phyloP scores from a whole-genome alignment of 2,329 filamentous ascomycete species.

The Coniochaeta hoffmannii region DNA sequence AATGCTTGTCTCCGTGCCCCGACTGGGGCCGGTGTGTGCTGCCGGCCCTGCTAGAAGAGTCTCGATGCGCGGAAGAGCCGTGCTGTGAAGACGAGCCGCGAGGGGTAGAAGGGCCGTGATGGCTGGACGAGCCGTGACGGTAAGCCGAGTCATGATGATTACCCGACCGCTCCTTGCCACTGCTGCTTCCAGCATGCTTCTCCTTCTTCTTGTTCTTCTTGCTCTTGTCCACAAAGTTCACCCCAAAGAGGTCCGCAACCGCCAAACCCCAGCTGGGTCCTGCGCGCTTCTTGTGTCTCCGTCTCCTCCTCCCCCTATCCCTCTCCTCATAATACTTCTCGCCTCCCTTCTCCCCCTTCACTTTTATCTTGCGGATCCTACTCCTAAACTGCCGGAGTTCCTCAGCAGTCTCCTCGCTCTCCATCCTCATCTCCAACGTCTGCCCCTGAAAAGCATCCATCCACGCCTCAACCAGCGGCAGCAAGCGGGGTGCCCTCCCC shows the following conservation, averaged over 20 bases:
- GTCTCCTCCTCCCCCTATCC: not conserved
- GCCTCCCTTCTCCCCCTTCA: not conserved
- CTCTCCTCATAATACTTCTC: not conserved
- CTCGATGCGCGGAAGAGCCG: not conserved
- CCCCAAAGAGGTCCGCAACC: not conserved
- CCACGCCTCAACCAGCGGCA: conserved; percentile 35
- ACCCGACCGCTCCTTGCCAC: not conserved
- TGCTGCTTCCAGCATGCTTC: not conserved
- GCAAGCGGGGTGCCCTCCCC: conserved; percentile 24
- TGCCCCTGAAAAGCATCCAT: conserved; percentile 15
- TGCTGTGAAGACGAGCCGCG: not conserved
- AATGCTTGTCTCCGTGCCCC: not conserved
- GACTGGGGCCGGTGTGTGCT: not conserved
- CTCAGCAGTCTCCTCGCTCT: conserved; percentile 6
- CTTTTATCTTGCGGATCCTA: not conserved
- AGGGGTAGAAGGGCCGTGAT: not conserved
- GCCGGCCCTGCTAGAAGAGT: not conserved
- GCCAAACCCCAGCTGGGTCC: not conserved
- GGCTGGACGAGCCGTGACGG: not conserved
- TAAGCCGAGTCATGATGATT: not conserved
- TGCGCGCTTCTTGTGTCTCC: not conserved
- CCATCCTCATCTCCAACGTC: conserved; percentile 3
- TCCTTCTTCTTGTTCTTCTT: not conserved
- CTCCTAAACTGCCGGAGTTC: not conserved
- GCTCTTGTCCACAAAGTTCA: not conserved